Evolutionary conservation across 306 rosid species (phyloP), one percentile per base, ranked within the genome.

Genomic region (Vachellia collinsii): DNA sequence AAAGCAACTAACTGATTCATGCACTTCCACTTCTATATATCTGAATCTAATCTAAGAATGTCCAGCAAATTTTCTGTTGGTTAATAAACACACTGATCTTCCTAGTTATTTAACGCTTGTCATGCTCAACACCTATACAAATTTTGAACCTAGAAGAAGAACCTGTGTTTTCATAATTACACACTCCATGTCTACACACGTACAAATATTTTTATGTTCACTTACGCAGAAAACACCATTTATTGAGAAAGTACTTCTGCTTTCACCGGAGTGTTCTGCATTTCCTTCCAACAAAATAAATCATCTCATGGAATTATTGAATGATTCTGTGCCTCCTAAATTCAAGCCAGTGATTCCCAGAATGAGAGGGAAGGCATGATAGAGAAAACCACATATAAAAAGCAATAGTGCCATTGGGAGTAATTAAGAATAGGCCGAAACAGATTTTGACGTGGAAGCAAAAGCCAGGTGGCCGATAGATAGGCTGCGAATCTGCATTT

Each of bases 401-500:
- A 64, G 70, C 70, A 38, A 8, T 29, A 66, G n/a, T 39, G 46
- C 47, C 44, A 7, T 42, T 36, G n/a, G 7, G 54, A 50, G n/a
- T 50, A 50, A 13, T 50, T 14, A 50, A 50, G 54, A 14, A 51
- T 51, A 50, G 29, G 72, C 23, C 0, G 13, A 54, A 22, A 63
- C 64, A 63, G 38, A 11, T 36, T 43, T 71, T 65, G 73, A 71
- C 71, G 46, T 54, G 80, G 72, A 80, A 37, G 64, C 62, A 70
- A 54, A 70, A 66, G 83, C 80, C 86, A 86, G 83, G 62, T 82
- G 76, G 81, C 61, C 61, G 23, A 79, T 79, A 78, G 72, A 74
- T 75, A 5, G 58, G 51, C 74, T 72, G 68, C 76, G 0, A 74
- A 9, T 7, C 23, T 8, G 20, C 11, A 11, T 23, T 66, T 37